Conservation (phyloP, 2,329 filamentous ascomycete genomes). For the Penicillium brevicompactum region DNA sequence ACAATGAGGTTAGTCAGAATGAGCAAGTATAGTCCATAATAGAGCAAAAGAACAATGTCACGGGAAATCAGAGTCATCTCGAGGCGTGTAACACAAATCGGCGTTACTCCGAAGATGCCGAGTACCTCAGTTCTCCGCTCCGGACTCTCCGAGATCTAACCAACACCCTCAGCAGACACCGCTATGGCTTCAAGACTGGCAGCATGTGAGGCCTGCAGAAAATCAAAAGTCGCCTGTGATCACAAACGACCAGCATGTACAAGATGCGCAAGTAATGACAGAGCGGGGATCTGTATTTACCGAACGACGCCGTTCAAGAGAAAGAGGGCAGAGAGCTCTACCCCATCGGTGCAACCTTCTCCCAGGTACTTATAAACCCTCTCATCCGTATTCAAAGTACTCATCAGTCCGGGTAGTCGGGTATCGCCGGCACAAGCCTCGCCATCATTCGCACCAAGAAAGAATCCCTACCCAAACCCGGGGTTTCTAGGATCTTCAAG, state of each 20-base stretch:
- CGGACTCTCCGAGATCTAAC: conserved; percentile 3
- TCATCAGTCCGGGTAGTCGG: conserved; percentile 9
- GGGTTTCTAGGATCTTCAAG: conserved; percentile 31
- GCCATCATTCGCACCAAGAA: conserved; percentile 21
- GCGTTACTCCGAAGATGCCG: conserved; percentile 9
- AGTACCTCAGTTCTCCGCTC: conserved; percentile 19
- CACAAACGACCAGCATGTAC: conserved; percentile 26
- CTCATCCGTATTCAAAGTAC: not conserved
- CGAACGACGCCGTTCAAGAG: conserved; percentile 30
- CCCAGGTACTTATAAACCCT: conserved; percentile 4
- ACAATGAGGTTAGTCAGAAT: no score
- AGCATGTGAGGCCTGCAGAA: conserved; percentile 28
- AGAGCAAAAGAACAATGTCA: no score
- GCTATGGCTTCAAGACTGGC: conserved; percentile 25
- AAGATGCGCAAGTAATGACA: conserved; percentile 17
- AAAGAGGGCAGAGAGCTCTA: conserved; percentile 20
- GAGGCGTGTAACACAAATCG: not conserved
- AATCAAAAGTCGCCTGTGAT: conserved; percentile 27
- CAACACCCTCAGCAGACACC: not conserved
- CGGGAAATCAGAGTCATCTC: no score
- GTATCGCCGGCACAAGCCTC: conserved; percentile 18
- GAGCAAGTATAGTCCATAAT: no score
- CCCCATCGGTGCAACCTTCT: conserved; percentile 8
- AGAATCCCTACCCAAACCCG: conserved; percentile 31
- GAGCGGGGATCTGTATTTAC: conserved; percentile 26